These are phyloP conservation scores for Helianthus tuberosus DNA, from an alignment of 129 eudicot genomes.

Conservation along the genomic window DNA sequence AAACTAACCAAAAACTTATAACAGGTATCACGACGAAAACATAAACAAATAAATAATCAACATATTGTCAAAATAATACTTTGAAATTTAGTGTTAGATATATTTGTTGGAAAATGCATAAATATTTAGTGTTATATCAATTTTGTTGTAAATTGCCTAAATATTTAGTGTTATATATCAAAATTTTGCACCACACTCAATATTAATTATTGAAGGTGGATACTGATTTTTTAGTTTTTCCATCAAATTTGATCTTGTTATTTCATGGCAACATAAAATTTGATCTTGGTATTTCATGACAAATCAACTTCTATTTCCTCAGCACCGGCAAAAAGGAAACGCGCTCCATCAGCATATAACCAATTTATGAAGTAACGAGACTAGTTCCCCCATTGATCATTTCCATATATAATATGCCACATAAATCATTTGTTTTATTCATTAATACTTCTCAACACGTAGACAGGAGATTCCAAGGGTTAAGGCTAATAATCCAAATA, in stretches of 20 bases:
- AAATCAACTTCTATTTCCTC: slow-evolving; percentile 15
- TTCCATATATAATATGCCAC: neutral
- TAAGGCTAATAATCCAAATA: neutral
- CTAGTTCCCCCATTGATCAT: neutral
- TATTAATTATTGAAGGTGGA: neutral
- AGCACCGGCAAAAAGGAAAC: slow-evolving; percentile 94
- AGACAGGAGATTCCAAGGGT: slow-evolving; percentile 9
- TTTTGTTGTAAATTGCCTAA: no score
- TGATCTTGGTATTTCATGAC: no score
- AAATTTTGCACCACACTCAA: neutral
- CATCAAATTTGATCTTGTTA: neutral
- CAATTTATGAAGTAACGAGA: slow-evolving; percentile 69
- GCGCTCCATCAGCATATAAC: slow-evolving; percentile 94
- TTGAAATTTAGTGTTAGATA: neutral
- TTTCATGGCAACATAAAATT: neutral
- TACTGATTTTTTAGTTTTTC: neutral
- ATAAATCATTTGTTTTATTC: neutral
- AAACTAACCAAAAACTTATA: no score
- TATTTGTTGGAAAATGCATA: neutral
- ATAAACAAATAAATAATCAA: no score
- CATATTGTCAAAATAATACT: no score
- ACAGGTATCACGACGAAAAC: no score
- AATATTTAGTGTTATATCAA: neutral
- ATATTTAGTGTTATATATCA: no score
- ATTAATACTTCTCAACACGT: neutral